A percentile compares a stretch with the other conserved stretches of the same genome.
Conservation (phyloP, 106 monocot species). For the Gastrodia elata region DNA sequence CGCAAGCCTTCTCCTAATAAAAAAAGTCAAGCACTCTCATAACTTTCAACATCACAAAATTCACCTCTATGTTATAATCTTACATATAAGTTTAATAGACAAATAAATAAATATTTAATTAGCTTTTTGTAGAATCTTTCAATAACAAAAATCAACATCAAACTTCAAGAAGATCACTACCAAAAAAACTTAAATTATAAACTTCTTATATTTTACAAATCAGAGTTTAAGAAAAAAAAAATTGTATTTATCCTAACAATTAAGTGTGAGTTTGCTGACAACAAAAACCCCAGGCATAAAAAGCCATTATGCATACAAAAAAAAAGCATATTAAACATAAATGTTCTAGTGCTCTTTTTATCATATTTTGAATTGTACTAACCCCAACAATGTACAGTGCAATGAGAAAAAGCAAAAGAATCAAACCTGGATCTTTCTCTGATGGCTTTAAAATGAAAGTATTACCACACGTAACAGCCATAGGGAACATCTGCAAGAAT, state of each 20-base stretch:
- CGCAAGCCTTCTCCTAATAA: too few species aligned
- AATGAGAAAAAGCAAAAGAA: background rate
- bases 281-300: background rate
- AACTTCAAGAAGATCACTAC: background rate
- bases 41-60: too few species aligned
- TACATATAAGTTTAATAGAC: too few species aligned
- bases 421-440: slow-evolving; percentile 93
- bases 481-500: slow-evolving; percentile 82
- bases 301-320: background rate
- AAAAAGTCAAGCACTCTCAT: too few species aligned
- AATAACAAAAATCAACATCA: background rate
- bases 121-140: background rate
- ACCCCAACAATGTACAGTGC: background rate
- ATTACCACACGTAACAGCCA: slow-evolving; percentile 94
- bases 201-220: background rate
- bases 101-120: too few species aligned
- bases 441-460: slow-evolving; percentile 96
- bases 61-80: too few species aligned
- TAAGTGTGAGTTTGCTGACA: background rate
- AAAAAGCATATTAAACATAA: background rate
- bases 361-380: background rate
- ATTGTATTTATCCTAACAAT: background rate
- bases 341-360: background rate
- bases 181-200: background rate
- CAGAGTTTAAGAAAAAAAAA: background rate